phyloP scores from a whole-genome alignment of 2,329 filamentous ascomycete genomes.

The Verticillium albo-atrum region DNA sequence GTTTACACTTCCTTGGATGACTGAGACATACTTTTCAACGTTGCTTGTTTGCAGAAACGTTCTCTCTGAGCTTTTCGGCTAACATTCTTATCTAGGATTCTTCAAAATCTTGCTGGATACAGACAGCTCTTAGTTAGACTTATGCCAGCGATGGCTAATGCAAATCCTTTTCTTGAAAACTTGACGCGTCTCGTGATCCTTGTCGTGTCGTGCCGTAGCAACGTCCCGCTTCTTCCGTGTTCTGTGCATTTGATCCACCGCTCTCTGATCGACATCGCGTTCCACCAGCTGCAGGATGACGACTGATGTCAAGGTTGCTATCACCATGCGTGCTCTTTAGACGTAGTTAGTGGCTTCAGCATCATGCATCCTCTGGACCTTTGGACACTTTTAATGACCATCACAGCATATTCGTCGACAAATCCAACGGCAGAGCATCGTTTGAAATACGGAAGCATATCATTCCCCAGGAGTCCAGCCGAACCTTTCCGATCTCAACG shows the following conservation, averaged over 20 bases:
- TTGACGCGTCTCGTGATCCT: not conserved
- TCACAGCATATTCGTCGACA: no score
- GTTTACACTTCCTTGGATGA: slow-evolving; percentile 73
- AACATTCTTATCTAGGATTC: not conserved
- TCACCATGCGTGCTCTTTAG: no score
- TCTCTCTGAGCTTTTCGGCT: not conserved
- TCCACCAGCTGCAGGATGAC: no score
- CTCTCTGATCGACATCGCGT: no score
- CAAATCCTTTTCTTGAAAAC: not conserved
- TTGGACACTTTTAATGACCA: no score
- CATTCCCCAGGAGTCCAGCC: not conserved
- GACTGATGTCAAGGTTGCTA: no score
- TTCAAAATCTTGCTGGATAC: not conserved
- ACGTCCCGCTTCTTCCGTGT: not conserved
- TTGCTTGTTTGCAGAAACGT: not conserved
- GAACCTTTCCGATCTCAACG: not conserved
- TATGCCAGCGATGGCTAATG: not conserved
- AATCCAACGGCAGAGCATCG: no score
- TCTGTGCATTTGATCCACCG: no score
- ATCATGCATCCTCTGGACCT: no score
- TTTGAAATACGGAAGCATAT: not conserved
- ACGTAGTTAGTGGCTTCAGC: no score
- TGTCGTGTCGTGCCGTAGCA: not conserved
- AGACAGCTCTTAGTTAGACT: not conserved
- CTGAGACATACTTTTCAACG: slow-evolving; percentile 40